Percentiles rank a stretch among this genome's conserved stretches.
Evolutionary conservation across 768 basidiomycete species (phyloP).

Genomic region (Leucosporidium creatinivorum): DNA sequence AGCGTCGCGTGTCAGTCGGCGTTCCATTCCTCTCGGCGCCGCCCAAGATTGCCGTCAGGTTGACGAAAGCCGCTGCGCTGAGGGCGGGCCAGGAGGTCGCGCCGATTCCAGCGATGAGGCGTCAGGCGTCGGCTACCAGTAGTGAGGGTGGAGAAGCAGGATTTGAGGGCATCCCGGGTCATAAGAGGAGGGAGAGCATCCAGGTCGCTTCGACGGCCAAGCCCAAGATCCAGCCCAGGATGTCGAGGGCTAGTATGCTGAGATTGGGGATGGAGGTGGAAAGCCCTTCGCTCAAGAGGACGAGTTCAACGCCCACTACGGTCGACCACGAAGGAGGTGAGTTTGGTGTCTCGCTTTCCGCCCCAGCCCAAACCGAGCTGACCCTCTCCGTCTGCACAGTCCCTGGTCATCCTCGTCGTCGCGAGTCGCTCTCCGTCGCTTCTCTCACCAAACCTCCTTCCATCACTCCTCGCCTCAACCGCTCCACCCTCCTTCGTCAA

Average conservation of each 20-base stretch:
- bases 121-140: background rate
- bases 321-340: constrained; percentile 9
- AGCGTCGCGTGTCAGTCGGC: background rate
- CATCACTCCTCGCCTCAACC: constrained; percentile 13
- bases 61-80: constrained; percentile 10
- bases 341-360: background rate
- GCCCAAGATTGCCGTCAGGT: constrained; percentile 6
- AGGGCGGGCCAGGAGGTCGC: background rate
- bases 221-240: background rate
- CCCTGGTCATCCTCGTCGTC: constrained; percentile 16
- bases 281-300: background rate
- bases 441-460: constrained; percentile 6
- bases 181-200: background rate
- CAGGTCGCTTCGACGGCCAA: background rate
- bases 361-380: background rate
- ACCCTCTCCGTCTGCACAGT: background rate
- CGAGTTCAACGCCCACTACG: background rate
- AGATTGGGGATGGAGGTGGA: background rate
- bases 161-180: background rate
- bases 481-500: constrained; percentile 16
- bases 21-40: background rate
- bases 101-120: background rate
- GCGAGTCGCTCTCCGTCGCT: constrained; percentile 14
- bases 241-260: background rate
- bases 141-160: no score